Evolutionary conservation across 805 yeast genomes (phyloP), one percentile per base, ranked within the genome.

Genomic region (Metschnikowia lunata): DNA sequence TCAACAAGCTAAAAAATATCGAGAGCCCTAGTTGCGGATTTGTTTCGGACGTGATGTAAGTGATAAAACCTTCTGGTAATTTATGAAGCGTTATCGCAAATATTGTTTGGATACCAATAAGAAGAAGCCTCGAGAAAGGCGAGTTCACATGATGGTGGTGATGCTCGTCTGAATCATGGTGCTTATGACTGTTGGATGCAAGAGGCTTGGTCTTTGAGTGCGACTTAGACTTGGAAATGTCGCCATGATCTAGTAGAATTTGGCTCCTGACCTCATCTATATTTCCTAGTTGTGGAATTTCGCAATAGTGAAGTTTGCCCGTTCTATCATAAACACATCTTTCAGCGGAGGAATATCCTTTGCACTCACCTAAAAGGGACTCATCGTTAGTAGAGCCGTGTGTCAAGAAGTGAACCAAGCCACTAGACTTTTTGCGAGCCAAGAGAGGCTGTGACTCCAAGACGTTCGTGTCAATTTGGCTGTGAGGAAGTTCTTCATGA

Each of bases 51-150:
- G 93, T 89, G 30, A 85, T 85, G 61, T 79, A 91, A 37, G 95
- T 84, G 43, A 91, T 81, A 57, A 91, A 87, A 0, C 99, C 99
- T 64, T 91, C 99, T 0, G 99, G 99, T 26, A 91, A 73, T 61
- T 93, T 90, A 66, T 91, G 99, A 27, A 93, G 65, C 0, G 95
- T 78, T 27, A 91, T 79, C 0, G 96, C 98, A 40, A 90, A 61
- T 7, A 90, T 81, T 0, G 98, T 91, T 62, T 93, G 97, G 18
- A 93, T 62, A 4, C 97, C 97, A 46, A 91, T 88, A 6, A 95
- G 79, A 9, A 91, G 64, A n/a, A 91, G 66, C 46, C 87, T 75
- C 0, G 95, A 83, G 13, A 83, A 67, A 1, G 93, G 90, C 0
- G 96, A 80, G 45, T 79, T 81, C 15, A 86, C 74, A 56, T 85